Base-by-base conservation (phyloP, 495 filamentous ascomycete species). In the Tuber aestivum region DNA sequence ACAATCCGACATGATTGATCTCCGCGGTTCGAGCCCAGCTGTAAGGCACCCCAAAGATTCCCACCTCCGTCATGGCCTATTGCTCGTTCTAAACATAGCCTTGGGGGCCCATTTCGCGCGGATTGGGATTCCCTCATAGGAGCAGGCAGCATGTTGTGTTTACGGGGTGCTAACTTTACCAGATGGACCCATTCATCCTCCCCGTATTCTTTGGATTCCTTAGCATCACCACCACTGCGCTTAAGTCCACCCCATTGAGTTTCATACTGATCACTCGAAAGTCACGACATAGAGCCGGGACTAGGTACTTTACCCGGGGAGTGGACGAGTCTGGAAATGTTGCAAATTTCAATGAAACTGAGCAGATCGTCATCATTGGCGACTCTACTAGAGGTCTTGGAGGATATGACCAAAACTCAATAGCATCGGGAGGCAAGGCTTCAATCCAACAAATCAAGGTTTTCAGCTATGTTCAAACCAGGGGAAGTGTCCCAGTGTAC, bases 341-440 rank as follows among this genome's bases (percentile, higher is more conserved):
- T 14, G 92, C 94, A 44, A 99, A 99, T 83, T 99, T 94, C 87
- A 99, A 99, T 81, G 95, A 99, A 86, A 98, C 96, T 0, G 95
- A 99, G 81, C 96, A 98, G 82, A 87, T 93, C 71, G 87, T 97
- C 70, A 88, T 99, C 50, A 83, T 99, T 77, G 97, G 97, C 80
- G 95, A 96, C 83, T 85, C 86, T 48, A 86, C 87, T 16, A 88
- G 89, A 41, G 92, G 91, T 3, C 83, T 95, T 18, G 92, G 91
- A n/a, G 95, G 94, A 9, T 97, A 75, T 48, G 75, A 81, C 27
- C 76, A 79, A 37, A 71, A 70, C 56, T 79, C 75, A 38, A 77
- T 75, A 71, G 32, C 70, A 18, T 65, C 56, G 27, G 38, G 41
- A 32, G 73, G 75, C 32, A 82, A 75, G 44, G 71, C 75, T 50